A percentile compares a stretch with the other conserved stretches of the same genome.
phyloP scores from a whole-genome alignment of 2,329 filamentous ascomycete genomes.

The Beauveria sp. region DNA sequence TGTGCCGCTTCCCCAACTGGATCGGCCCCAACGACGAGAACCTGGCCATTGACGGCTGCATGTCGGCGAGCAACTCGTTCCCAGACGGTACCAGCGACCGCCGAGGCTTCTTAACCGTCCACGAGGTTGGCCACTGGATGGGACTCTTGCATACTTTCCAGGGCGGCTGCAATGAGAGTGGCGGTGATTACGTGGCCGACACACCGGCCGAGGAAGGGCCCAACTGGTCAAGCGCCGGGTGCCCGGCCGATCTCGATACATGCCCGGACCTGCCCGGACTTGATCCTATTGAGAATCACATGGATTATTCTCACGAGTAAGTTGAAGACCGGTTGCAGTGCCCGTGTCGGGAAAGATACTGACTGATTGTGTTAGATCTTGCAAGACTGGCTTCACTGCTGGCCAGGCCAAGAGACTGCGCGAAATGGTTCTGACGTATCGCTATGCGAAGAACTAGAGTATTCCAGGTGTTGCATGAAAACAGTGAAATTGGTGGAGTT shows the following conservation, averaged over 20 bases:
- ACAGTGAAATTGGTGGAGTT: neutral
- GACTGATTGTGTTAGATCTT: neutral
- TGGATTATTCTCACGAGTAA: slow-evolving; percentile 26
- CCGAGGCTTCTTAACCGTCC: slow-evolving; percentile 25
- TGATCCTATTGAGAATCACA: slow-evolving; percentile 32
- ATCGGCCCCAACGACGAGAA: slow-evolving; percentile 23
- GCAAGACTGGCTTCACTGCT: slow-evolving; percentile 1
- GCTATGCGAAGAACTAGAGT: neutral
- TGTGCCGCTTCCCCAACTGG: slow-evolving; percentile 37
- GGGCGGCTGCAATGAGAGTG: slow-evolving; percentile 28
- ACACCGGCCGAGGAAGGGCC: slow-evolving; percentile 29
- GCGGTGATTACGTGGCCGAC: slow-evolving; percentile 32
- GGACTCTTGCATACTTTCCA: slow-evolving; percentile 41
- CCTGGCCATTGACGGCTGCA: slow-evolving; percentile 33
- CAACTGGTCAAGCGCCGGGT: slow-evolving; percentile 23
- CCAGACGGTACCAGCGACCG: slow-evolving; percentile 30
- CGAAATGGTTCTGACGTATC: neutral
- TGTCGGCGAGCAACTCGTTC: slow-evolving; percentile 27
- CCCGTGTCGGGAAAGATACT: neutral
- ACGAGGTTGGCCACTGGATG: slow-evolving; percentile 43
- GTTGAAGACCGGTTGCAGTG: neutral
- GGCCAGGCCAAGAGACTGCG: neutral
- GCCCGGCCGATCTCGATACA: slow-evolving; percentile 28
- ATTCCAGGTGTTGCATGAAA: neutral
- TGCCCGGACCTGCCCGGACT: slow-evolving; percentile 24